Evolutionary conservation across 1,284 basidiomycete species (phyloP), one percentile per base, ranked within the genome.

Genomic region (Heterobasidion annosum): DNA sequence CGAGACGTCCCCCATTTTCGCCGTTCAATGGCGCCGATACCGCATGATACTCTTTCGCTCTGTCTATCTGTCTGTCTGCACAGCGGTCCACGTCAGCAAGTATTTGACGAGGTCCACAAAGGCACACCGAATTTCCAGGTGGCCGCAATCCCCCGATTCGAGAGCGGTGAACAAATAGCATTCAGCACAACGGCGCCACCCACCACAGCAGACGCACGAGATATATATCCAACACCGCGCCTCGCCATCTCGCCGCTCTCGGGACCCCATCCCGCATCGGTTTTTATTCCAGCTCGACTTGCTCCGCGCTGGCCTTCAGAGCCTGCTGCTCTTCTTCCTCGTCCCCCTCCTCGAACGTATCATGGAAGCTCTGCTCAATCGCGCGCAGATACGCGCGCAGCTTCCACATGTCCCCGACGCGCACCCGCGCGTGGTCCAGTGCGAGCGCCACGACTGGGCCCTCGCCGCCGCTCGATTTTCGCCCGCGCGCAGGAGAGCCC

Each of bases 361-460:
- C 82, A 15, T 67, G 65, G 59, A 90, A 84, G 59, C 83, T 76
- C 58, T 80, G 72, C 62, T 88, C 79, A 57, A 97, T 75, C 5
- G 89, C 85, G 2, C 80, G 77, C 54, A 86, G 70, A 65, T 93
- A 95, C 53, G 77, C 68, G 34, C 77, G 77, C 71, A 93, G 77
- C 70, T 91, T 92, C 84, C 87, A 88, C 75, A 96, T 83, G 54
- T 89, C 82, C 1, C 81, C 81, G 19, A 96, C 76, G 18, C 73
- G 78, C 54, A 95, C 70, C 16, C 82, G 78, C 57, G 85, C 78
- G 59, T 89, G 79, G 66, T 98, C 95, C 64, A 95, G 91, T 1
- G 91, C 90, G 34, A 93, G 71, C 0, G 83, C 87, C 3, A 94
- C 74, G 68, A 19, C 75, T 71, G 52, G 67, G 56, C 18, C 57